phyloP scores from a whole-genome alignment of 306 rosid genomes.

The Crataegus laevigata region DNA sequence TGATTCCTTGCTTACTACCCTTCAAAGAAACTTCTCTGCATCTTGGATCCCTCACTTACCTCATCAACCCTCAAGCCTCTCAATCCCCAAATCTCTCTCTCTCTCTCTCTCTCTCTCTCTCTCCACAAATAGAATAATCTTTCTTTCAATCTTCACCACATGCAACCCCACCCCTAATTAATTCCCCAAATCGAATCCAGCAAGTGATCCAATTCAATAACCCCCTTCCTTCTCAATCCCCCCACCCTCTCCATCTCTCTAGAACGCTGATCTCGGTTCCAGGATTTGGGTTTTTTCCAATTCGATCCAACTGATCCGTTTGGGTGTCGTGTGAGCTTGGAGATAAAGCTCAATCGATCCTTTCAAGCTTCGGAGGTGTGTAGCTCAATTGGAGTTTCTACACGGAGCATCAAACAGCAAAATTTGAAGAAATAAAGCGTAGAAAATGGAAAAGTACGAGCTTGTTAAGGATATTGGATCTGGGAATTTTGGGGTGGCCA shows the following conservation, averaged over 20 bases:
- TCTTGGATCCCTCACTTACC: slow-evolving; percentile 1
- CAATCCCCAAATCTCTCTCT: background rate
- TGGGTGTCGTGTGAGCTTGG: background rate
- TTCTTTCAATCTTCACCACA: slow-evolving; percentile 11
- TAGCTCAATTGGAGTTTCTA: background rate
- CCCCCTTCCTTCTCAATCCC: background rate
- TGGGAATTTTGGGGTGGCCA: slow-evolving; percentile 80
- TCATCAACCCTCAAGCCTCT: background rate
- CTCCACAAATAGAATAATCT: background rate
- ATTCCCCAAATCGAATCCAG: background rate
- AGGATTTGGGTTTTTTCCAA: background rate
- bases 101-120: background rate
- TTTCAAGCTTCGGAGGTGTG: background rate
- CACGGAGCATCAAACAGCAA: background rate
- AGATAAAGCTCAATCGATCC: background rate
- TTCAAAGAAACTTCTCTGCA: slow-evolving; percentile 20
- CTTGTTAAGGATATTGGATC: slow-evolving; percentile 79
- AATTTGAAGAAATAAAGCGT: background rate
- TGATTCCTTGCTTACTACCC: slow-evolving; percentile 28
- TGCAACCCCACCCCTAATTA: background rate
- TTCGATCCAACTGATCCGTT: background rate
- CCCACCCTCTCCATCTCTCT: background rate
- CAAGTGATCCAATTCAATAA: background rate
- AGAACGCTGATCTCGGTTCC: background rate
- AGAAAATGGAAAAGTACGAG: slow-evolving; percentile 67